These are phyloP conservation scores for Colletotrichum liaoningense DNA, from an alignment of 2,329 filamentous ascomycete species.

Conservation along the genomic window DNA sequence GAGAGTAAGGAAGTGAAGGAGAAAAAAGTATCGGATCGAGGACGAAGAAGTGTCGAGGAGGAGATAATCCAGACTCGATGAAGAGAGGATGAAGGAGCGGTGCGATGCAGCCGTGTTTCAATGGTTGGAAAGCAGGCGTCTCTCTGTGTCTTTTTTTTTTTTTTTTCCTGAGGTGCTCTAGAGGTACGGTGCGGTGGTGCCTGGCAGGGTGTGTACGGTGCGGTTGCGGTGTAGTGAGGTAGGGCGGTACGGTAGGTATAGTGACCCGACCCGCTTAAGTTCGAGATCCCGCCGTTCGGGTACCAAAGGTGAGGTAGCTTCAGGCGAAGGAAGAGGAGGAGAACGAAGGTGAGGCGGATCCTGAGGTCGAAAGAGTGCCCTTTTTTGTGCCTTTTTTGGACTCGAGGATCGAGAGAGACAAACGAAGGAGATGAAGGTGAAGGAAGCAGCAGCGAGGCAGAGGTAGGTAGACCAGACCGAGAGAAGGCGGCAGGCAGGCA, in stretches of 20 bases:
- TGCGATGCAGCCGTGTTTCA: constrained; percentile 28
- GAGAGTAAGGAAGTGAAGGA: not conserved
- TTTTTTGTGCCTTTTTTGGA: not conserved
- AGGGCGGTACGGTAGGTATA: not conserved
- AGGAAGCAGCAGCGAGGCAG: too few relatives aligned
- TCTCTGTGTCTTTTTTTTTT: constrained; percentile 36
- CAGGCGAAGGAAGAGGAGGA: not conserved
- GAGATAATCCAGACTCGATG: constrained; percentile 9
- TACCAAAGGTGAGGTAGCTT: constrained; percentile 19
- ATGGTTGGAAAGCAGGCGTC: constrained; percentile 28
- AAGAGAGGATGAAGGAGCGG: constrained; percentile 18
- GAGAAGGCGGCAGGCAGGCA: not conserved
- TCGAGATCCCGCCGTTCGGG: constrained; percentile 25
- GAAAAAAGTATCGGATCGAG: not conserved
- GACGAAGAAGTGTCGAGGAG: constrained; percentile 5
- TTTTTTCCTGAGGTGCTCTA: constrained; percentile 40
- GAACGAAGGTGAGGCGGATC: constrained; percentile 4
- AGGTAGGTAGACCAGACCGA: not conserved
- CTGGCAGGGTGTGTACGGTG: constrained; percentile 18
- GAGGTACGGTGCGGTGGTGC: constrained; percentile 9
- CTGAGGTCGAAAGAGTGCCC: constrained; percentile 18
- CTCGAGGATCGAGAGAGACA: constrained; percentile 26
- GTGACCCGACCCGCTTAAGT: constrained; percentile 29
- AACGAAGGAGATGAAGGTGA: constrained; percentile 12
- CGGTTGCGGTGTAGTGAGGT: not conserved